Evolutionary conservation across 805 yeast genomes (phyloP), one percentile per base, ranked within the genome.

Genomic region (Sugiyamaella mastotermitis): DNA sequence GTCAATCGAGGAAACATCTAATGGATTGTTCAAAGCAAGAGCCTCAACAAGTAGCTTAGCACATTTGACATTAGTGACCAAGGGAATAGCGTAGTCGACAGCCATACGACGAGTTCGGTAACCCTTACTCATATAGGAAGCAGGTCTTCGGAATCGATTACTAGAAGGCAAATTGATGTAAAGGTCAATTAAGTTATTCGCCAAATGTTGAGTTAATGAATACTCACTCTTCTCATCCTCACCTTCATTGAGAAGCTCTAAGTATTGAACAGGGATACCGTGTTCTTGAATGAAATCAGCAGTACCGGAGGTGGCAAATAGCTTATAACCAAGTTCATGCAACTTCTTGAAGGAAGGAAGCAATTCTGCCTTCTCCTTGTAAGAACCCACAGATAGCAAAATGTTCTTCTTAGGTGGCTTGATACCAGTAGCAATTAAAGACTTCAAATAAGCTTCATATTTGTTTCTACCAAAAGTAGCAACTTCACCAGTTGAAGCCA

Each of bases 91-190:
- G 62, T 84, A 94, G 66, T 92, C 99, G 50, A 92, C 97, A 51
- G 99, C 98, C 97, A 92, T 84, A 72, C 99, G 92, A 74, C 99
- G 94, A 32, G 97, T 85, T 64, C 77, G 80, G 74, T 92, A 92
- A 62, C 99, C 99, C 69, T 84, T 87, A 20, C 96, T 85, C 73
- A 92, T 86, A 68, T 92, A 92, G 46, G 90, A 83, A 40, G 99
- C 97, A 45, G 99, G 99, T 66, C 99, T 85, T 63, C 99, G 83
- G 79, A 85, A 92, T 61, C 96, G 76, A 74, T 92, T 92, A 33
- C 95, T 72, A 46, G 97, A 88, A 45, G 99, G 99, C 70, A 92
- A 71, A 69, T 92, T 92, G 68, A 92, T 81, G 74, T 92, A 92
- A 59, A 92, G 69, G 60, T 92, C 99, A 62, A 92, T 92, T 75